Percentiles rank a stretch among this genome's conserved stretches.
phyloP scores from a whole-genome alignment of 2,329 filamentous ascomycete species.

The Diaporthe capsici region DNA sequence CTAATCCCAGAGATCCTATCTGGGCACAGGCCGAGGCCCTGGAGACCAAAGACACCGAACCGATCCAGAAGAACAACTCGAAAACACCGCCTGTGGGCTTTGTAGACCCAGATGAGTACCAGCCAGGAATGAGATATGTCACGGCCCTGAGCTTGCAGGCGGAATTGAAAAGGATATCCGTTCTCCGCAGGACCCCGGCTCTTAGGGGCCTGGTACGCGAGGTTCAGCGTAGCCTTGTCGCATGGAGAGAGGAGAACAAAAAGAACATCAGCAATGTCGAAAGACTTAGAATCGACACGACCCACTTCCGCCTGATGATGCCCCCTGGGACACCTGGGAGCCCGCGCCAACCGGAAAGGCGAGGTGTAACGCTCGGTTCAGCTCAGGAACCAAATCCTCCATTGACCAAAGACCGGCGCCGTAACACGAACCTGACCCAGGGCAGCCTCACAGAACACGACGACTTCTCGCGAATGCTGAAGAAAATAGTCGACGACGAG shows the following conservation, averaged over 20 bases:
- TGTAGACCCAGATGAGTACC: neutral
- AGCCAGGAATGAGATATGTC: constrained; percentile 36
- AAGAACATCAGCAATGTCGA: constrained; percentile 5
- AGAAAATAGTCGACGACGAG: constrained; percentile 21
- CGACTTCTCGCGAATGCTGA: constrained; percentile 20
- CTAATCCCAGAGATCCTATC: neutral
- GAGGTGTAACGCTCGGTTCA: neutral
- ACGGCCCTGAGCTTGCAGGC: constrained; percentile 33
- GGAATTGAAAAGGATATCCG: constrained; percentile 33
- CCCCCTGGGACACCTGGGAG: neutral
- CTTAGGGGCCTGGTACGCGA: constrained; percentile 21
- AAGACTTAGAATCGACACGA: neutral
- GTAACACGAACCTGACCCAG: constrained; percentile 17
- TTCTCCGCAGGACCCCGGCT: constrained; percentile 34
- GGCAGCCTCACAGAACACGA: constrained; percentile 23
- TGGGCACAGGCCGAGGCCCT: constrained; percentile 18
- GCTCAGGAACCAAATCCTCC: neutral
- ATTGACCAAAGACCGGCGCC: neutral
- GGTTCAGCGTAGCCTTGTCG: constrained; percentile 20
- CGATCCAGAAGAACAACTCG: neutral
- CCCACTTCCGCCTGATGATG: constrained; percentile 1
- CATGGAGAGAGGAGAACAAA: constrained; percentile 19
- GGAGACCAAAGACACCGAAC: constrained; percentile 28
- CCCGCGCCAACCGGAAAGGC: neutral
- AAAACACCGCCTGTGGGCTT: neutral